These are phyloP conservation scores for Trametes pubescens DNA, from an alignment of 1,284 basidiomycete species.

Conservation along the genomic window DNA sequence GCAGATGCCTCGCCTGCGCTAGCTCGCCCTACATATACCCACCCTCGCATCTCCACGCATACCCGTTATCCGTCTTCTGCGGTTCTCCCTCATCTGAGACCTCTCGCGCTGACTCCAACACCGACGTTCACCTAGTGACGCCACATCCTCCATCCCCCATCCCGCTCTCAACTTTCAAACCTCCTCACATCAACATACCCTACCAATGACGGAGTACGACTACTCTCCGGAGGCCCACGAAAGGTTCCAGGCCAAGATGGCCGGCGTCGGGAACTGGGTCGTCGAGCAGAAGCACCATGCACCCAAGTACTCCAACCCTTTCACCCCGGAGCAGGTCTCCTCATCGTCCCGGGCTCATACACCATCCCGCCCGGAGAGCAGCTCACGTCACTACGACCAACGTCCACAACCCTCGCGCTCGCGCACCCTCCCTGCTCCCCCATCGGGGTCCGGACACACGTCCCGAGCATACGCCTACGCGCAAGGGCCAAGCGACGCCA, in stretches of 20 bases:
- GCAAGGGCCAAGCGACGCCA: slow-evolving; percentile 15
- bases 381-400: slow-evolving; percentile 19
- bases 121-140: slow-evolving; percentile 20
- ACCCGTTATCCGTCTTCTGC: slow-evolving; percentile 23
- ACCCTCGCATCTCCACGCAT: slow-evolving; percentile 19
- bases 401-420: slow-evolving; percentile 32
- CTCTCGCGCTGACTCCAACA: slow-evolving; percentile 11
- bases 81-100: slow-evolving; percentile 14
- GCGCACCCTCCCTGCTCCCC: slow-evolving; percentile 24
- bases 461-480: slow-evolving; percentile 30
- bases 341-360: slow-evolving; percentile 20
- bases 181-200: slow-evolving; percentile 3
- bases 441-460: slow-evolving; percentile 16
- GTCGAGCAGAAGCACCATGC: slow-evolving; percentile 36
- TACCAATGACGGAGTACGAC: slow-evolving; percentile 62
- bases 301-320: slow-evolving; percentile 39
- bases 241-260: slow-evolving; percentile 50
- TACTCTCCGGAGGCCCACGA: slow-evolving; percentile 61
- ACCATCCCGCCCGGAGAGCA: slow-evolving; percentile 22
- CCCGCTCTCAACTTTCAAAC: neutral
- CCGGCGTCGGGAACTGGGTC: slow-evolving; percentile 55
- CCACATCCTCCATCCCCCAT: slow-evolving; percentile 12
- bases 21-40: slow-evolving; percentile 33
- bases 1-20: slow-evolving; percentile 29
- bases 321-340: slow-evolving; percentile 30